Percentiles rank a stretch among this genome's conserved stretches.
These are phyloP conservation scores for Candida easanensis DNA, from an alignment of 805 yeast species.

Conservation along the genomic window DNA sequence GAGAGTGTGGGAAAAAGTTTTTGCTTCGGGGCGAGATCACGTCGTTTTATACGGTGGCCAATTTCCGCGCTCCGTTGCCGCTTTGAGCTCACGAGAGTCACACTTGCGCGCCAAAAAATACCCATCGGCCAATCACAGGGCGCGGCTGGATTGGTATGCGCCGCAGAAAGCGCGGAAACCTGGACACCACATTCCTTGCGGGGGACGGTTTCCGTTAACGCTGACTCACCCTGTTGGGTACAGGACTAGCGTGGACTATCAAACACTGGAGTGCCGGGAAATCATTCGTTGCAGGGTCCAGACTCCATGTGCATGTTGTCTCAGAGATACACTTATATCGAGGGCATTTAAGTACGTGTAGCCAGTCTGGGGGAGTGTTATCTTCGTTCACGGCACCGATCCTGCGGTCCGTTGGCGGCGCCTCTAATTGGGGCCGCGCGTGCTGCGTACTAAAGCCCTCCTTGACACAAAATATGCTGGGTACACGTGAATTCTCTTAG, in stretches of 20 bases:
- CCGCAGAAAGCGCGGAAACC: conserved; percentile 2
- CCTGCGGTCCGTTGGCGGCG: too few species aligned
- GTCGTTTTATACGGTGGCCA: neutral
- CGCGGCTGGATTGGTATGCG: neutral
- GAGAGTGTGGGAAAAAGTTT: neutral
- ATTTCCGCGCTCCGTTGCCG: neutral
- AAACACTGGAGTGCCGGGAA: too few species aligned
- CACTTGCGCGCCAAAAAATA: conserved; percentile 5
- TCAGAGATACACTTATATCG: too few species aligned
- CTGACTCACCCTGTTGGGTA: neutral
- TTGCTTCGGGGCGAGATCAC: neutral
- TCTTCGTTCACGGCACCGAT: too few species aligned
- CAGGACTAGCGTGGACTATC: neutral
- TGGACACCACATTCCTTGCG: conserved; percentile 2
- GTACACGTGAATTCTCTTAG: too few species aligned
- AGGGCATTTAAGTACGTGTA: too few species aligned
- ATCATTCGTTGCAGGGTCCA: too few species aligned
- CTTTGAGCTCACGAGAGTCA: neutral
- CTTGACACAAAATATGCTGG: too few species aligned
- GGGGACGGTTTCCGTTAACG: neutral
- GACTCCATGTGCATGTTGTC: too few species aligned
- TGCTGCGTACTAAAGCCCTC: too few species aligned
- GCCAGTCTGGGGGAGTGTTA: too few species aligned
- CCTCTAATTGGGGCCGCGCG: too few species aligned
- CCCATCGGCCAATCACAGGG: conserved; percentile 5